Evolutionary conservation across 2,329 filamentous ascomycete species (phyloP), one percentile per base, ranked within the genome.

Genomic region (Didymella exigua): DNA sequence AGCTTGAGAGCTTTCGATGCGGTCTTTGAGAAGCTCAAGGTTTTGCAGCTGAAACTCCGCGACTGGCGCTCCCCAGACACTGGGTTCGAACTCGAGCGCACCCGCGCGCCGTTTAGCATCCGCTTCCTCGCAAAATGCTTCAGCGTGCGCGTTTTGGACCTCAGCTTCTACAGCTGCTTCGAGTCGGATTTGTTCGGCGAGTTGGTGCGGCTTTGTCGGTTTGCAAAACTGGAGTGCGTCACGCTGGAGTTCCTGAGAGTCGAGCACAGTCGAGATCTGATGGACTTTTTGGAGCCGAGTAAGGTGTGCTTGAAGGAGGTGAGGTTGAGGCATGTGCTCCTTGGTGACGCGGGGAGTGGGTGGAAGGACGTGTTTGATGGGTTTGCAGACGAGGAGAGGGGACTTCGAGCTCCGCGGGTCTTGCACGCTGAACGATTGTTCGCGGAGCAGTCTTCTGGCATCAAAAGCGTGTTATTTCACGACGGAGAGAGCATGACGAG

Each of bases 41-140:
- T 18, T 1, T 41, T 72, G 23, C 41, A 62, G 8, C 48, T 73
- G 10, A 61, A 66, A n/a, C 52, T 72, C 13, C 57, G 70, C 10
- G 70, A 72, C 38, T 68, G 68, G 62, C 59, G 70, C n/a, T 40
- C 49, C 14, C 61, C 57, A 0, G 65, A 70, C 13, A 48, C 54
- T 1, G 67, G 69, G 0, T 71, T 72, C 21, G 61, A 65, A 31
- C 58, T 67, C 8, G 58, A 61, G 10, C 30, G 18, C 2, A 46
- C 51, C 1, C 61, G 59, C 16, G 49, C 60, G 1, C 64, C 70
- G 1, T 71, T 73, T 38, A 53, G 66, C 1, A 63, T 73, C 4
- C 61, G 69, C 1, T 70, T 72, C 27, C 59, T 73, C 0, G 58
- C 63, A 1, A 71, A 68, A 29, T 53, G 62, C 58, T 19, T 48